Evolutionary conservation across 2,329 filamentous ascomycete genomes (phyloP).

Genomic region (Fusarium neocosmosporiellum): DNA sequence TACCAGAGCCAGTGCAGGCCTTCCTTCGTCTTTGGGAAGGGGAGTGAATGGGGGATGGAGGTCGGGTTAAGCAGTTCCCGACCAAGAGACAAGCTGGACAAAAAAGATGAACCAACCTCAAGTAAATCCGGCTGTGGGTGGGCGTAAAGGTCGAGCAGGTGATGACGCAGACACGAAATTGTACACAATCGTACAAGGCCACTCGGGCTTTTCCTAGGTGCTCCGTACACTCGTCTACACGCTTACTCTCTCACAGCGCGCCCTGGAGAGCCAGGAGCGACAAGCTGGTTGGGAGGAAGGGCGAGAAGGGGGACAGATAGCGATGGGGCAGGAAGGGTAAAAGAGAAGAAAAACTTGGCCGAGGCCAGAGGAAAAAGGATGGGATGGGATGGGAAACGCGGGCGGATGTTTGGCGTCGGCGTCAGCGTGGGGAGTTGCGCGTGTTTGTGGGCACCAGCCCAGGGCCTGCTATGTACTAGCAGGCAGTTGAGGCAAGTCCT

Average conservation of each 20-base stretch:
- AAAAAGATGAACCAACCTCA: conserved; percentile 41
- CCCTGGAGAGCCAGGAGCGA: conserved; percentile 43
- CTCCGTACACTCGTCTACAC: conserved; percentile 28
- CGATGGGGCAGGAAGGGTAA: conserved; percentile 17
- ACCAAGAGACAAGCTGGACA: conserved; percentile 21
- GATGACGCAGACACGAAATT: conserved; percentile 4
- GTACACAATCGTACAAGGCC: conserved; percentile 35
- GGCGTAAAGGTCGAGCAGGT: conserved; percentile 1
- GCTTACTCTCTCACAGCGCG: conserved; percentile 43
- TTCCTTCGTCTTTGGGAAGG: conserved; percentile 13
- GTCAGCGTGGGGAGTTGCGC: conserved; percentile 33
- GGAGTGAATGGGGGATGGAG: conserved; percentile 18
- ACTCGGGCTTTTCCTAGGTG: conserved; percentile 14
- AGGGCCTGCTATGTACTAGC: conserved; percentile 17
- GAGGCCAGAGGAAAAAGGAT: conserved; percentile 24
- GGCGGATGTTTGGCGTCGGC: conserved; percentile 38
- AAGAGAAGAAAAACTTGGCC: conserved; percentile 19
- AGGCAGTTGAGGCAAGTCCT: conserved; percentile 25
- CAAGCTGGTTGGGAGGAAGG: conserved; percentile 39
- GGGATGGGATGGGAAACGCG: conserved; percentile 33
- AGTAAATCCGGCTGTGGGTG: conserved; percentile 26
- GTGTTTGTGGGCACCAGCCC: conserved; percentile 37
- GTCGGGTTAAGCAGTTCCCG: conserved; percentile 16
- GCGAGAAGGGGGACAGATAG: conserved; percentile 23
- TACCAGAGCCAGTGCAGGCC: conserved; percentile 19